Percentiles rank a stretch among this genome's conserved stretches.
Conservation (phyloP, 2,329 filamentous ascomycete species). For the Cordyceps farinosa region DNA sequence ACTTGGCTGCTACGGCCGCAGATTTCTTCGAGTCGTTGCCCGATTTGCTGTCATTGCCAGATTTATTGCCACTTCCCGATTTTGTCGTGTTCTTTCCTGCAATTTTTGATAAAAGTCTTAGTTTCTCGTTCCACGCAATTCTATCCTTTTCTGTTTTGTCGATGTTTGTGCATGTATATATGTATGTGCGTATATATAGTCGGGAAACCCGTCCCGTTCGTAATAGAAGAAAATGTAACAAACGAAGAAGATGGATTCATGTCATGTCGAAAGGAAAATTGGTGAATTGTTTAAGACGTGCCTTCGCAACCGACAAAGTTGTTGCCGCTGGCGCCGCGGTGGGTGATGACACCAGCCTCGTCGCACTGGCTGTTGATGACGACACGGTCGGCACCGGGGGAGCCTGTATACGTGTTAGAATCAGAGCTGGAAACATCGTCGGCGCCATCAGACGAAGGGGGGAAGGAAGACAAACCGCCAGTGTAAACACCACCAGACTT, state of each 20-base stretch:
- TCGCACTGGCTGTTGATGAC: conserved; percentile 53
- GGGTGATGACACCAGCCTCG: conserved; percentile 60
- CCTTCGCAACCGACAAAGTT: conserved; percentile 55
- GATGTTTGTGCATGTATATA: conserved; percentile 4
- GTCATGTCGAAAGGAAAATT: background rate
- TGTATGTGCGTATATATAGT: conserved; percentile 4
- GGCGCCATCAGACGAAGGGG: background rate
- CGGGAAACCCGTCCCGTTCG: conserved; percentile 9
- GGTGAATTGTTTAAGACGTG: conserved; percentile 24
- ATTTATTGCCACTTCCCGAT: conserved; percentile 3
- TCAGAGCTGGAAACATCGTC: background rate
- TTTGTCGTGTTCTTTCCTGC: conserved; percentile 8
- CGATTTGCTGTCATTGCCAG: conserved; percentile 4
- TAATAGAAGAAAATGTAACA: conserved; percentile 10
- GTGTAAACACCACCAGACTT: conserved; percentile 48
- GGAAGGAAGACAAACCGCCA: conserved; percentile 43
- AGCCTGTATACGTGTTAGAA: conserved; percentile 37
- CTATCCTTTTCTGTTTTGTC: background rate
- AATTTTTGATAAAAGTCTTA: conserved; percentile 15
- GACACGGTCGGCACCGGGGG: conserved; percentile 60
- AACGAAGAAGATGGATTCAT: conserved; percentile 4
- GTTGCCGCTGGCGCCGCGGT: conserved; percentile 60
- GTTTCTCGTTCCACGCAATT: conserved; percentile 10
- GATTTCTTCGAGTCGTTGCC: conserved; percentile 2
- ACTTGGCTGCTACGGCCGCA: background rate